Percentiles rank a stretch among this genome's conserved stretches.
These are phyloP conservation scores for Yamagishiella unicocca DNA, from an alignment of 139 green algal species.

Conservation along the genomic window DNA sequence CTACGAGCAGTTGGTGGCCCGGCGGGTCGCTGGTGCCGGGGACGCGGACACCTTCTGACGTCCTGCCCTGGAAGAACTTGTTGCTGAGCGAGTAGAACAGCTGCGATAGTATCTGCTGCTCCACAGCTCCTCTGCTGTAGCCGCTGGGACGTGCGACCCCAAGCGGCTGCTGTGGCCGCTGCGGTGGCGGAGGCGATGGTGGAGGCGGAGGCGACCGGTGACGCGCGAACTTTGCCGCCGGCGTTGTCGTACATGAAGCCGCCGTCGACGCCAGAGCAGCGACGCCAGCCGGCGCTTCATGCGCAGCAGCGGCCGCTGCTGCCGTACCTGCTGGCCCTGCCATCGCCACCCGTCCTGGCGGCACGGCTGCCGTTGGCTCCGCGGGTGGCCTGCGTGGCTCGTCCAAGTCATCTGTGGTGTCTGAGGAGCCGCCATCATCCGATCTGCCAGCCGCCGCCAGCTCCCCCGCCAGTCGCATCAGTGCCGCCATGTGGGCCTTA, in stretches of 20 bases:
- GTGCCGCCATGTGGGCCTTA: neutral
- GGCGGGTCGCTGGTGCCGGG: neutral
- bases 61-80: conserved; percentile 2
- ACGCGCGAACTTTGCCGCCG: too few species aligned
- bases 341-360: neutral
- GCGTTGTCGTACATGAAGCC: too few species aligned
- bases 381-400: too few species aligned
- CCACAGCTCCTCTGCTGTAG: too few species aligned
- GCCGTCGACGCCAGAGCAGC: too few species aligned
- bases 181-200: neutral
- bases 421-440: neutral
- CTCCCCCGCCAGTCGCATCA: neutral
- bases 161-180: neutral
- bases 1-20: neutral
- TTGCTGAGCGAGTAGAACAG: conserved; percentile 4
- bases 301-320: too few species aligned
- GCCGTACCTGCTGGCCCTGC: too few species aligned
- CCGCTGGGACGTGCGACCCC: neutral
- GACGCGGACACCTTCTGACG: neutral
- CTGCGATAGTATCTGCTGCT: neutral
- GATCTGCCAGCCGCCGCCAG: neutral
- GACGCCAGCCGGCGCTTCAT: too few species aligned
- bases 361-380: neutral
- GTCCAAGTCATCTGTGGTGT: too few species aligned
- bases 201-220: too few species aligned